Base-by-base conservation (phyloP, 1,284 basidiomycete genomes). In the Microbotryum saponariae region DNA sequence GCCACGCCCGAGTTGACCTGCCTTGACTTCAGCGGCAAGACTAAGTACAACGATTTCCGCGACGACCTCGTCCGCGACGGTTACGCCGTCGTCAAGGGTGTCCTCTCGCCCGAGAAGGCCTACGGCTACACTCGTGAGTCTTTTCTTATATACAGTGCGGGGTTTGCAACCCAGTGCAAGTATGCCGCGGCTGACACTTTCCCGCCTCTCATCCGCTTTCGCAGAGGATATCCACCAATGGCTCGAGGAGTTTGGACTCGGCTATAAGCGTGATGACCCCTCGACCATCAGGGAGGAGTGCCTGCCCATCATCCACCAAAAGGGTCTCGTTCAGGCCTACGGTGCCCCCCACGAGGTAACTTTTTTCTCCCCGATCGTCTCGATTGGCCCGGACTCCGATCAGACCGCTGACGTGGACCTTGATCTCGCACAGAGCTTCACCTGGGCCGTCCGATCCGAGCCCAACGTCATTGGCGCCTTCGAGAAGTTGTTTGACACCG, bases 401-500 rank as follows among this genome's bases (percentile, higher is more conserved):
- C 29, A 33, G 14, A 10, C 6, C 20, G 62, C 64, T 31, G 31
- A 31, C 31, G 31, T 31, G 2, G 31, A 31, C 31, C 31, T 31
- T 2, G 31, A 2, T 8, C 3, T 52, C 76, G 46, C 73, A 71
- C 65, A 70, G 73, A 60, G 60, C 74, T 48, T 68, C 75, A 60
- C 75, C 67, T 12, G 70, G 71, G 16, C 73, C 69, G 12, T 76
- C 76, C 65, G 76, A 76, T 65, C 31, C 31, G 76, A 77, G 65
- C 71, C 71, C 2, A 73, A 61, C 1, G 64, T 77, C 18, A 69
- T 76, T 45, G 71, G 75, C 31, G 65, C 68, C 6, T 77, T 77
- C 58, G 66, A 70, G 54, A 71, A 75, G 53, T 70, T 78, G 51
- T 77, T 75, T 74, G 75, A 73, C 18, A 78, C 76, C 2, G 70